These are phyloP conservation scores for Harrya chromipes DNA, from an alignment of 768 basidiomycete species.

Conservation along the genomic window DNA sequence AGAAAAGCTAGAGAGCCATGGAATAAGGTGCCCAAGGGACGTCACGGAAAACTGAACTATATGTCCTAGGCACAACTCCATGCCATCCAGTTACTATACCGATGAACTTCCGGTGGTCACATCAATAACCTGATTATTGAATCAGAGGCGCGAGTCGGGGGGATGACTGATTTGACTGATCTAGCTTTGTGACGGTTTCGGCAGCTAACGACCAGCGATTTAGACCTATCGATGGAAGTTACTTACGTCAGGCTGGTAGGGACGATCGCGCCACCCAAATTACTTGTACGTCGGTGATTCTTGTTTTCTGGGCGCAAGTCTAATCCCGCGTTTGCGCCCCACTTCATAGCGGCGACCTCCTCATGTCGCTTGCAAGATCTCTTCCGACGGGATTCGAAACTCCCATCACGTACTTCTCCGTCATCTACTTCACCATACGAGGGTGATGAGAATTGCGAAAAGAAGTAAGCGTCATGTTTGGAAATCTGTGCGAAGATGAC, in stretches of 20 bases:
- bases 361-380: conserved; percentile 93
- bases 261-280: conserved; percentile 87
- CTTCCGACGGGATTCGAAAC: conserved; percentile 89
- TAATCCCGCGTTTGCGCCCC: background rate
- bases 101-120: too few relatives aligned
- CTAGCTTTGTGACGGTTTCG: background rate
- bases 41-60: too few relatives aligned
- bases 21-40: too few relatives aligned
- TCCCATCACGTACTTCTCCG: conserved; percentile 95
- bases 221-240: conserved; percentile 90
- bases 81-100: too few relatives aligned
- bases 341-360: conserved; percentile 64
- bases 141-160: too few relatives aligned
- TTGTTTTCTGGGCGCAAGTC: background rate
- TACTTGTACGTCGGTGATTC: conserved; percentile 55
- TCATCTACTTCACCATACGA: conserved; percentile 82
- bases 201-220: conserved; percentile 1
- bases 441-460: conserved; percentile 87
- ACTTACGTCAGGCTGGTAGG: conserved; percentile 98
- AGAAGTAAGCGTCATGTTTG: conserved; percentile 59
- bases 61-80: too few relatives aligned
- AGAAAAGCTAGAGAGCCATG: too few relatives aligned
- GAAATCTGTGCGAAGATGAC: background rate
- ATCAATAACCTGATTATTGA: too few relatives aligned
- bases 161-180: too few relatives aligned